Conservation (phyloP, 2,329 filamentous ascomycete species). For the Exophiala spinifera region DNA sequence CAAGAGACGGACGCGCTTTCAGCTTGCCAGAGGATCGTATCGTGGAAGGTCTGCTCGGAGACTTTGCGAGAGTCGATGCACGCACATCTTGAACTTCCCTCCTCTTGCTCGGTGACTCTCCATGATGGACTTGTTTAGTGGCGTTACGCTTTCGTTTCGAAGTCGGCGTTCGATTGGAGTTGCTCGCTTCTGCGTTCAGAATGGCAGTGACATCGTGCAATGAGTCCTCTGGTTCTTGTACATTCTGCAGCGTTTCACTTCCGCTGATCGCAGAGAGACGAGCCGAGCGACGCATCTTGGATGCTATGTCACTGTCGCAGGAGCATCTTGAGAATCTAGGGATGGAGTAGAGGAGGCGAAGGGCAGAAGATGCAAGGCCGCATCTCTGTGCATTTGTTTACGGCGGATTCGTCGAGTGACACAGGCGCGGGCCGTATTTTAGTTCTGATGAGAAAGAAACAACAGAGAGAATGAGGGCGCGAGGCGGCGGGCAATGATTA, state of each 20-base stretch:
- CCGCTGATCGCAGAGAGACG: neutral
- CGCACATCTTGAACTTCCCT: neutral
- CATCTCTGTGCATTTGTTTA: neutral
- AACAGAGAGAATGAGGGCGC: no score
- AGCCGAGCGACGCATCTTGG: conserved; percentile 1
- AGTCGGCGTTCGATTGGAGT: neutral
- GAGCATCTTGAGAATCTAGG: neutral
- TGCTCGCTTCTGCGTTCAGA: conserved; percentile 18
- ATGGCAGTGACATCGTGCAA: conserved; percentile 17
- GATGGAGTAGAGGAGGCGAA: neutral
- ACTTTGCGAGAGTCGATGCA: neutral
- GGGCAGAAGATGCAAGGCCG: no score
- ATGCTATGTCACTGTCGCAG: neutral
- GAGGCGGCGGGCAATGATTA: no score
- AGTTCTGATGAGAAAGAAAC: no score
- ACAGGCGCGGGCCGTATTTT: no score
- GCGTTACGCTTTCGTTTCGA: neutral
- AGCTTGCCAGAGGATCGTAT: conserved; percentile 15
- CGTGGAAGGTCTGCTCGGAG: neutral
- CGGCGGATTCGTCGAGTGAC: neutral
- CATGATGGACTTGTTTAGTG: neutral
- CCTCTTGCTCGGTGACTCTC: conserved; percentile 4
- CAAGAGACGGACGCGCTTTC: conserved; percentile 7
- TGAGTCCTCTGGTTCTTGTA: conserved; percentile 3
- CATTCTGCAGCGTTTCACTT: neutral